Conservation (phyloP, 495 filamentous ascomycete species). For the Podospora tetraspora region DNA sequence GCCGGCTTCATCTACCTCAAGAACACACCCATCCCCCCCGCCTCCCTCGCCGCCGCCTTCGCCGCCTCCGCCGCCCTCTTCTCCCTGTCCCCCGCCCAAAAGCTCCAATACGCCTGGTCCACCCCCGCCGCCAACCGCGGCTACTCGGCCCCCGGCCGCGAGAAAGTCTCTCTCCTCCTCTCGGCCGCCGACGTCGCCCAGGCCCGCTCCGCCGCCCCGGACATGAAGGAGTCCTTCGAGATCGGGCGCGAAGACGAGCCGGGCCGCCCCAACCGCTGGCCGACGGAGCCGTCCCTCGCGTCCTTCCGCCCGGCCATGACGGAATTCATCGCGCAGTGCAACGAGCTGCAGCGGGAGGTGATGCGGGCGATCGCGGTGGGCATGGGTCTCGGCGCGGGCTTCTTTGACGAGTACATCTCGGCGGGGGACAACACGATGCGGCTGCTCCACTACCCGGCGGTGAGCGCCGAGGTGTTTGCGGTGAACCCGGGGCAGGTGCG, state of each 20-base stretch:
- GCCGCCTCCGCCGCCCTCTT: slow-evolving; percentile 73
- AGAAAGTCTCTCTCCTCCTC: slow-evolving; percentile 63
- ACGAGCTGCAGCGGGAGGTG: slow-evolving; percentile 66
- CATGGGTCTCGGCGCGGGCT: slow-evolving; percentile 64
- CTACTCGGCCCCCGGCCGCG: slow-evolving; percentile 68
- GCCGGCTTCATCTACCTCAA: slow-evolving; percentile 91
- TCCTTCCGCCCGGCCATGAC: slow-evolving; percentile 69
- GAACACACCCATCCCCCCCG: slow-evolving; percentile 63
- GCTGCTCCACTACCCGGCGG: slow-evolving; percentile 82
- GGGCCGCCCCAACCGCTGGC: slow-evolving; percentile 75
- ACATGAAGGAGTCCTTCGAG: slow-evolving; percentile 81
- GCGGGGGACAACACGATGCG: slow-evolving; percentile 79
- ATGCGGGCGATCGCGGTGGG: slow-evolving; percentile 89
- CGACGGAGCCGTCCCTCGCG: slow-evolving; percentile 53
- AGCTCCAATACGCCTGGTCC: slow-evolving; percentile 66
- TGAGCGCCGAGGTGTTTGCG: slow-evolving; percentile 60
- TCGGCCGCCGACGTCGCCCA: slow-evolving; percentile 54
- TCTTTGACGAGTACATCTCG: slow-evolving; percentile 72
- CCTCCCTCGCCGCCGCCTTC: slow-evolving; percentile 59
- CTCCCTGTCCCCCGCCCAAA: slow-evolving; percentile 58
- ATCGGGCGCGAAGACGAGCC: slow-evolving; percentile 71
- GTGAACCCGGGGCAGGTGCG: slow-evolving; percentile 69
- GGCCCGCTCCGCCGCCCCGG: slow-evolving; percentile 55
- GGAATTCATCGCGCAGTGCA: slow-evolving; percentile 66
- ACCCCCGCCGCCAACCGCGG: slow-evolving; percentile 71